Base-by-base conservation (phyloP, 2,329 filamentous ascomycete genomes). In the Thielaviopsis punctulata region DNA sequence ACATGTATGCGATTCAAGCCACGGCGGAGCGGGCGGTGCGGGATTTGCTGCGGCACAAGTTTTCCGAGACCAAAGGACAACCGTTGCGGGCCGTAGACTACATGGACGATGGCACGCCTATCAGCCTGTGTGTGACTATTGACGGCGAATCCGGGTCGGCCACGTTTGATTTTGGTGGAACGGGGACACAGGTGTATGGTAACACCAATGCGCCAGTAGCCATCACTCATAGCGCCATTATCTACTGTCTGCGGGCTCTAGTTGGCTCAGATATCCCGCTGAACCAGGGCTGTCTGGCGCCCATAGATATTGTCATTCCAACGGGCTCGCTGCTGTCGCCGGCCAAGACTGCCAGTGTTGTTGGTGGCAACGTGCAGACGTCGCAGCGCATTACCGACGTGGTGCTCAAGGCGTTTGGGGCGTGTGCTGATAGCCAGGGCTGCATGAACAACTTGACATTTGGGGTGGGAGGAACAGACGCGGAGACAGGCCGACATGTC, bases 401-500 rank as follows among this genome's bases (percentile, higher is more conserved):
- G 43, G 67, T 70, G 30, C 65, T 70, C 59, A 86, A 84, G 61
- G 85, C 85, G 1, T 90, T 90, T 70, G 73, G 78, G 53, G 86
- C 85, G 1, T 88, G 83, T 57, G 84, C 85, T 2, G 86, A 86
- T 12, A 81, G 75, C 8, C 86, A 90, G 60, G 86, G 86, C 12
- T 83, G 85, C 64, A 86, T 81, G 62, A 90, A 90, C 64, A 92
- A 90, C 61, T 71, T 92, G 8, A 90, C 86, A 0, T 90, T 92
- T 60, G 85, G 84, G 49, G 86, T 87, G 60, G 82, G 68, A 8
- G 68, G 68, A 7, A 70, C 69, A 51, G 59, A 67, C 33, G 62
- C 61, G 1, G 66, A 67, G 4, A 57, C 64, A 43, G 58, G 65
- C 27, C 62, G 63, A 3, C 53, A 55, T 18, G 58, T 70, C 21